Evolutionary conservation across 768 basidiomycete species (phyloP).

Genomic region (Xerocomus spinulosus): DNA sequence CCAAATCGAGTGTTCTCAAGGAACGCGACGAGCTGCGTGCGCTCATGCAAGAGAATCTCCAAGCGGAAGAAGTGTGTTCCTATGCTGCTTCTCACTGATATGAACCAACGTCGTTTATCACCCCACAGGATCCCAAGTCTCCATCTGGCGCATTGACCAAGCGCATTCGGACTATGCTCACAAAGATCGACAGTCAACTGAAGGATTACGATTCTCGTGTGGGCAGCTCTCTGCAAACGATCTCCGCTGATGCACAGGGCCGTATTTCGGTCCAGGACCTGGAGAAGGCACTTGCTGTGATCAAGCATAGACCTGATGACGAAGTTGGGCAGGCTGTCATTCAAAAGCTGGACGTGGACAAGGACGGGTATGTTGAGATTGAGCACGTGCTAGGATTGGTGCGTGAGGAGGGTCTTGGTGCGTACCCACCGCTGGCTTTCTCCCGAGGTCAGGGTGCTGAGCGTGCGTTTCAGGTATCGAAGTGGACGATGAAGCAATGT

Average conservation of each 20-base stretch:
- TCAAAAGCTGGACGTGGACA: constrained; percentile 92
- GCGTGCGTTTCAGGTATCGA: constrained; percentile 54
- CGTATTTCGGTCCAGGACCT: constrained; percentile 86
- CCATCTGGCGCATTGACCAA: constrained; percentile 86
- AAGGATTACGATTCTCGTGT: constrained; percentile 89
- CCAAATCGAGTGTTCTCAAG: constrained; percentile 92
- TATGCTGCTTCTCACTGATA: neutral
- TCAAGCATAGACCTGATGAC: constrained; percentile 89
- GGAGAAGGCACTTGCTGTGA: constrained; percentile 85
- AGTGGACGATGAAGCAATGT: constrained; percentile 79
- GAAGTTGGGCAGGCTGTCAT: constrained; percentile 83
- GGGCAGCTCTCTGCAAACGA: constrained; percentile 79
- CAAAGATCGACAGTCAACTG: constrained; percentile 89
- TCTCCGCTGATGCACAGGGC: constrained; percentile 80
- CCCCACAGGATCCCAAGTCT: constrained; percentile 69
- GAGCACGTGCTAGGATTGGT: constrained; percentile 91
- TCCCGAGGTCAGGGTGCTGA: neutral
- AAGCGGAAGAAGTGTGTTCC: constrained; percentile 72
- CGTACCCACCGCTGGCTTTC: constrained; percentile 16
- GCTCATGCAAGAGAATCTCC: constrained; percentile 92
- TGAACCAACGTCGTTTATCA: constrained; percentile 2
- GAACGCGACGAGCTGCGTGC: constrained; percentile 88
- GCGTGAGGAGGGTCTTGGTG: constrained; percentile 81
- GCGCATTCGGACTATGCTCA: constrained; percentile 92
- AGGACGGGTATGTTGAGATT: constrained; percentile 92